Conservation (phyloP, 768 basidiomycete species). For the Phanerochaete carnosa region DNA sequence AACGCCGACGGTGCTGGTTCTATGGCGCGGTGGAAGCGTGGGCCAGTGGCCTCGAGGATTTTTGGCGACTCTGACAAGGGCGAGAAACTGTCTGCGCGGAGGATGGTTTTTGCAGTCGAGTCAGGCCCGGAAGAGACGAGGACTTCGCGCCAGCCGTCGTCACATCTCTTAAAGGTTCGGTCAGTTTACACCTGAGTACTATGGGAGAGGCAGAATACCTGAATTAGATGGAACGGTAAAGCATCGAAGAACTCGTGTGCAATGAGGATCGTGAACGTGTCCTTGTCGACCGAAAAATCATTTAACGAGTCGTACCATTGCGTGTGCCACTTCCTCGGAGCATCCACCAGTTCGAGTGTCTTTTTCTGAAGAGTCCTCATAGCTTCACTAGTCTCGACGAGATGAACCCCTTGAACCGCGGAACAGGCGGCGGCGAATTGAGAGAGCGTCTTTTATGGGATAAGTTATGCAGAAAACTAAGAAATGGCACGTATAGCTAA, state of each 20-base stretch:
- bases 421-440: constrained; percentile 38
- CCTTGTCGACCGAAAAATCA: constrained; percentile 50
- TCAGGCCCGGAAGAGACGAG: constrained; percentile 54
- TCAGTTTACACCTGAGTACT: background rate
- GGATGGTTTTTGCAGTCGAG: constrained; percentile 30
- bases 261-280: constrained; percentile 75
- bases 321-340: constrained; percentile 36
- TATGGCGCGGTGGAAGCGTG: constrained; percentile 60
- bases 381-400: constrained; percentile 76
- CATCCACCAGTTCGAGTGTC: constrained; percentile 37
- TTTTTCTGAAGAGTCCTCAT: constrained; percentile 63
- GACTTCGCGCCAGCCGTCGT: constrained; percentile 84
- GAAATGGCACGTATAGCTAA: background rate
- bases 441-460: constrained; percentile 42
- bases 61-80: background rate
- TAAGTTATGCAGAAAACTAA: background rate
- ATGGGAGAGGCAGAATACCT: constrained; percentile 44
- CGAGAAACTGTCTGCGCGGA: constrained; percentile 10
- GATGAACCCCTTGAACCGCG: constrained; percentile 50
- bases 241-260: constrained; percentile 99
- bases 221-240: constrained; percentile 84
- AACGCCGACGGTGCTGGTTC: constrained; percentile 54
- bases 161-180: constrained; percentile 52
- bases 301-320: constrained; percentile 76
- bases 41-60: constrained; percentile 9